A percentile compares a stretch with the other conserved stretches of the same genome.
These are phyloP conservation scores for Daedalea quercina DNA, from an alignment of 768 basidiomycete genomes.

Conservation along the genomic window DNA sequence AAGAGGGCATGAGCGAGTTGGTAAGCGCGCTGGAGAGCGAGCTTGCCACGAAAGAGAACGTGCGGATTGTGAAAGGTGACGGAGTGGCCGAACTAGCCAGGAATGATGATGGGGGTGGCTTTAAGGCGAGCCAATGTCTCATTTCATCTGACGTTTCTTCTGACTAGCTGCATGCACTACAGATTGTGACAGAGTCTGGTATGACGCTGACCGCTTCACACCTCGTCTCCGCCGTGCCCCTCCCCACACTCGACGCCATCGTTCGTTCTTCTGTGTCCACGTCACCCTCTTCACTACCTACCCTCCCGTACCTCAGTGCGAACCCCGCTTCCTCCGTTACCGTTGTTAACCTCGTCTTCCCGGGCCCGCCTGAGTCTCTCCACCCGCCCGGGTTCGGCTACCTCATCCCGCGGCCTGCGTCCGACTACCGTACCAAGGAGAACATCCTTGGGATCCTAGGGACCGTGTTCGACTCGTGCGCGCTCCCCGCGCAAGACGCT, in stretches of 20 bases:
- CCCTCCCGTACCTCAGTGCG: conserved; percentile 57
- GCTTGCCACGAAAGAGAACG: conserved; percentile 44
- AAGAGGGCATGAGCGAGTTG: conserved; percentile 67
- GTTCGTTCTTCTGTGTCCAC: neutral
- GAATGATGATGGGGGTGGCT: conserved; percentile 24
- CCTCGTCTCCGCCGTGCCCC: conserved; percentile 71
- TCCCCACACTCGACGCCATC: conserved; percentile 36
- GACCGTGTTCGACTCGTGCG: conserved; percentile 84
- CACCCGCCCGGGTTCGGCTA: conserved; percentile 92
- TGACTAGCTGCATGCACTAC: neutral
- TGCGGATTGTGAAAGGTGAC: conserved; percentile 45
- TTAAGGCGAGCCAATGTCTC: conserved; percentile 10
- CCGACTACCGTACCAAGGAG: conserved; percentile 31
- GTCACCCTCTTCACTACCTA: neutral
- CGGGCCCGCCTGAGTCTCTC: conserved; percentile 37
- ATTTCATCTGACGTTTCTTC: neutral
- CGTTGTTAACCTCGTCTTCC: conserved; percentile 87
- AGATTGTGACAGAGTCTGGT: conserved; percentile 29
- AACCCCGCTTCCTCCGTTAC: conserved; percentile 76
- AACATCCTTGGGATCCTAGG: conserved; percentile 58
- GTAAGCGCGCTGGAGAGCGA: conserved; percentile 45
- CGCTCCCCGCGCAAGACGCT: conserved; percentile 54
- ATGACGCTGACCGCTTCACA: conserved; percentile 45
- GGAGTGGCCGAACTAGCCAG: conserved; percentile 19
- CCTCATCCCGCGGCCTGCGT: conserved; percentile 74